Base-by-base conservation (phyloP, 345 rosid genomes). In the Linum usitatissimum region DNA sequence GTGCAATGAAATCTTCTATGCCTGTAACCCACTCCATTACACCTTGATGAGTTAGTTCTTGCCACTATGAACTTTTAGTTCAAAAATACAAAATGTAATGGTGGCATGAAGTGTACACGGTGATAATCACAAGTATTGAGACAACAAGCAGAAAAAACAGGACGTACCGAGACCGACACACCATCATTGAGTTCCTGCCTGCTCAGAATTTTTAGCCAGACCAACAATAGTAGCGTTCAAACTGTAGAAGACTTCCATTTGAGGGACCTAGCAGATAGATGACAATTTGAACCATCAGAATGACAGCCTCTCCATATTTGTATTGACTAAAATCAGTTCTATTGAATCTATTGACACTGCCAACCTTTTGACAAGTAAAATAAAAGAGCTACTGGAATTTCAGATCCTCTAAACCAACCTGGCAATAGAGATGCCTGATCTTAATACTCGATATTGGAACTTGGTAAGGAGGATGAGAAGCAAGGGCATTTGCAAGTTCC, bases 81-180 rank as follows among this genome's bases (percentile, higher is more conserved):
- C 28, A 23, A 23, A 23, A 23, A 23, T 23, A 23, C 1, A 23
- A 23, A 53, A 53, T 53, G 3, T 6, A 53, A 53, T 53, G 18
- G 28, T 23, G 28, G 2, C 1, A 23, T 23, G 28, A 23, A 23
- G 28, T 23, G 1, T 23, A 23, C 28, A 23, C 28, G 28, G 21
- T 20, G 57, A 53, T 53, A 1, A 23, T 23, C n/a, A 66, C 51
- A 55, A 51, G 64, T 18, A 38, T 36, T 6, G 34, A 53, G 59
- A 55, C 28, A 62, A 42, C 6, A 28, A 54, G 51, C 28, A 59
- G 60, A 31, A 56, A 12, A 5, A 28, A 49, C 40, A 64, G 9
- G 61, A 73, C 90, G 34, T 78, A 93, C 99, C 99, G 67, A 93
- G 91, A 57, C 99, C 99, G 63, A 86, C 82, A 71, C 86, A 90